Base-by-base conservation (phyloP, 2,329 filamentous ascomycete species). In the Aspergillus puulaauensis region DNA sequence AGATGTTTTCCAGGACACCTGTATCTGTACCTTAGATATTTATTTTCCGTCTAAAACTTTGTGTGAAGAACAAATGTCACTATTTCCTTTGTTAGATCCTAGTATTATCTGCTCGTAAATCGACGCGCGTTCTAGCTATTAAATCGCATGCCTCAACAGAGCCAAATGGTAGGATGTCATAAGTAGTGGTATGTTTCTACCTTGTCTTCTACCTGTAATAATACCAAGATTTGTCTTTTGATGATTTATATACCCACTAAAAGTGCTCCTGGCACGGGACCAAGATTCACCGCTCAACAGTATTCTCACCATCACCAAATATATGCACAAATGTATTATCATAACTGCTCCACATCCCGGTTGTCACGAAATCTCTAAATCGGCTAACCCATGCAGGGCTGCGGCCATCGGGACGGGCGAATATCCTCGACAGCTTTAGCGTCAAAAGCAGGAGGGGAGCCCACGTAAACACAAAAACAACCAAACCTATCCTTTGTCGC, bases 281-380 rank as follows among this genome's bases (percentile, higher is more conserved):
- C n/a, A 14, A 6, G 19, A 23, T 8, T 35, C 31, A 44, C 37
- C 51, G 31, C 35, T 50, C 66, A 19, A 80, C 68, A 1, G 83
- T 86, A 65, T 85, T 84, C 80, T 98, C 93, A 0, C 95, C 95
- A 69, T 98, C 90, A 0, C 93, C 93, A 79, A 96, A 97, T 0
- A 88, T 41, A 1, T 75, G 77, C 72, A 85, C 87, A 64, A 89
- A 88, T 17, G 85, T 69, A 0, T 52, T 59, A 75, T 91, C 89
- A 74, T 92, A 91, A 47, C 75, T 81, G 46, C 64, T 67, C 90
- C 89, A 93, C 64, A 86, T 74, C 0, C 79, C 70, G 2, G 75
- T 80, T 58, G 89, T 86, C 2, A 89, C 12, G 1, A 79, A 72
- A 1, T 79, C 81, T 56, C 82, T 78, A 0, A 83, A 52, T 15